Conservation (phyloP, 768 basidiomycete species). For the Dioszegia hungarica region DNA sequence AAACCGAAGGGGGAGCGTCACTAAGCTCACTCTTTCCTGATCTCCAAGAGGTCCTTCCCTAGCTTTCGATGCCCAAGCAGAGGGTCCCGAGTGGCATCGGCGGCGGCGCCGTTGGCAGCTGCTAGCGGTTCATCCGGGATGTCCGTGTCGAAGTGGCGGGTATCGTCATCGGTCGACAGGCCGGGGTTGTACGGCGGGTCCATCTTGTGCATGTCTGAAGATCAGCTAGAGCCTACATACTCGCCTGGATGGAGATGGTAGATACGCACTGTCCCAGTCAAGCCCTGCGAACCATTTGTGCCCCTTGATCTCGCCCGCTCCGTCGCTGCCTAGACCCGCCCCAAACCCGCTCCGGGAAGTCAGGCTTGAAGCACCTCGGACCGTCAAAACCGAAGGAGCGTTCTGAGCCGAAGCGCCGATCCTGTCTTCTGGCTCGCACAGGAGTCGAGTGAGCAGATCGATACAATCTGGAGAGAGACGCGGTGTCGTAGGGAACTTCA, state of each 20-base stretch:
- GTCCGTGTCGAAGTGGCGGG: conserved; percentile 89
- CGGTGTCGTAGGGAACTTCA: conserved; percentile 80
- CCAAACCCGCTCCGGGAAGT: neutral
- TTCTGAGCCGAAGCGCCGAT: conserved; percentile 49
- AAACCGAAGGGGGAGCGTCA: neutral
- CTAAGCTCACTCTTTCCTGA: conserved; percentile 65
- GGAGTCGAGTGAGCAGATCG: conserved; percentile 77
- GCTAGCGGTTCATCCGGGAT: conserved; percentile 72
- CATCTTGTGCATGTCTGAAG: conserved; percentile 66
- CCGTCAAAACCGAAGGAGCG: conserved; percentile 51
- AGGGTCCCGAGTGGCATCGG: conserved; percentile 81
- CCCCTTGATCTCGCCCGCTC: conserved; percentile 82
- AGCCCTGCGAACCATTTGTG: conserved; percentile 89
- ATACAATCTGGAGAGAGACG: conserved; percentile 80
- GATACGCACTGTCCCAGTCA: conserved; percentile 64
- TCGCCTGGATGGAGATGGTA: neutral
- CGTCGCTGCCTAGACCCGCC: conserved; percentile 55
- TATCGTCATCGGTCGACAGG: conserved; percentile 74
- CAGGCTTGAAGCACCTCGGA: conserved; percentile 46
- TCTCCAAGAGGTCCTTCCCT: conserved; percentile 77
- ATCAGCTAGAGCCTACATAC: neutral
- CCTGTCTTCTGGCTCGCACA: conserved; percentile 94
- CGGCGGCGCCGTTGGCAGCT: conserved; percentile 73
- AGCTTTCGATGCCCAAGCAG: conserved; percentile 78
- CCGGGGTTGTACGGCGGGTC: conserved; percentile 86